A percentile compares a stretch with the other conserved stretches of the same genome.
These are phyloP conservation scores for Polygonum aviculare DNA, from an alignment of 148 eudicot genomes.

Conservation along the genomic window DNA sequence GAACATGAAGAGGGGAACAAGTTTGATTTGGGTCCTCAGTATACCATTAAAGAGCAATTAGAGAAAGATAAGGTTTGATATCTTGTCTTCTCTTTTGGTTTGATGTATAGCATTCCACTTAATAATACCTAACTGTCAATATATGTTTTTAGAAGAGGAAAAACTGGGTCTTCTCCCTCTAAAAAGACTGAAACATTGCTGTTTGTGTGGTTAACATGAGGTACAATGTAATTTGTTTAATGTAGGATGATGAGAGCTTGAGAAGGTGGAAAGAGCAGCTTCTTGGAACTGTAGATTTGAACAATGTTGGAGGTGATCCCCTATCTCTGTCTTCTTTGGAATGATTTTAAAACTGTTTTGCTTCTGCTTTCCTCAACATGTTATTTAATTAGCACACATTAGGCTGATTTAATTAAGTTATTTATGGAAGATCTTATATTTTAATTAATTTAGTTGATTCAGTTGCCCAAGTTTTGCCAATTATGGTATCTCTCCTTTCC, in stretches of 20 bases:
- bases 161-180: neutral
- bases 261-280: slow-evolving; percentile 88
- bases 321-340: neutral
- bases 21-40: slow-evolving; percentile 63
- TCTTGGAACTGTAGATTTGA: slow-evolving; percentile 63
- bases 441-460: neutral
- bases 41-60: slow-evolving; percentile 53
- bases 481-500: neutral
- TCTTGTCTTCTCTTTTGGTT: neutral
- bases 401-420: neutral
- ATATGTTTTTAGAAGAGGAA: neutral
- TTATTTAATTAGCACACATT: neutral
- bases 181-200: neutral
- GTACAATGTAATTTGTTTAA: slow-evolving; percentile 2
- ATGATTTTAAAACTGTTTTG: neutral
- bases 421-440: neutral
- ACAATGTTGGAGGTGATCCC: slow-evolving; percentile 52
- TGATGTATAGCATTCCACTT: neutral
- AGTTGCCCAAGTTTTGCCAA: neutral
- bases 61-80: slow-evolving; percentile 71
- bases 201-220: neutral
- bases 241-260: slow-evolving; percentile 84
- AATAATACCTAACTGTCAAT: neutral
- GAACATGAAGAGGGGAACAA: slow-evolving; percentile 20
- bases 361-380: neutral